A percentile compares a stretch with the other conserved stretches of the same genome.
Evolutionary conservation across 129 eudicot genomes (phyloP).

Genomic region (Smallanthus sonchifolius): DNA sequence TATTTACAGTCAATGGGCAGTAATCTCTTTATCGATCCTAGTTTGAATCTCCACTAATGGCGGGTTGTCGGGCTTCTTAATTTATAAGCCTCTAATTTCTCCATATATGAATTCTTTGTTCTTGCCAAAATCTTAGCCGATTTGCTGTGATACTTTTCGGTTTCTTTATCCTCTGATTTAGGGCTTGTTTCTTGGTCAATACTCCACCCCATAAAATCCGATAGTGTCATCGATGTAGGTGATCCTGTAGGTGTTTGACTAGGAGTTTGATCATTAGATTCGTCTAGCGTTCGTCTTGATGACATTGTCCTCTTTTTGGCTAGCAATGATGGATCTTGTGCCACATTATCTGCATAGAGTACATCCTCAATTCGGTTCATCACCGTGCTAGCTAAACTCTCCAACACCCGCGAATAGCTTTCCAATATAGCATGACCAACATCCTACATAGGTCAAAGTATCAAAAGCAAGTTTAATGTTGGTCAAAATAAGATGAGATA

Average conservation of each 20-base stretch:
- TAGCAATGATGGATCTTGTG: conserved; percentile 52
- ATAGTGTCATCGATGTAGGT: conserved; percentile 49
- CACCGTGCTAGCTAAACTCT: conserved; percentile 75
- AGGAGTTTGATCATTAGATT: conserved; percentile 18
- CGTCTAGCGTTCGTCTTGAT: conserved; percentile 7
- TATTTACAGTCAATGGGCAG: conserved; percentile 16
- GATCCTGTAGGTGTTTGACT: conserved; percentile 29
- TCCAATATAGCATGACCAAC: conserved; percentile 67
- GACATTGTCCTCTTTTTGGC: conserved; percentile 27
- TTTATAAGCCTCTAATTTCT: conserved; percentile 49
- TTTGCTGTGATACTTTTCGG: conserved; percentile 27
- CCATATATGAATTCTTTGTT: conserved; percentile 52
- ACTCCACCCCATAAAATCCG: conserved; percentile 78
- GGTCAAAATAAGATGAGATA: no score
- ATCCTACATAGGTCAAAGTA: conserved; percentile 37
- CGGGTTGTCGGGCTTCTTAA: conserved; percentile 73
- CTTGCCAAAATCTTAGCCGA: conserved; percentile 32
- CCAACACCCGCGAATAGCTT: conserved; percentile 73
- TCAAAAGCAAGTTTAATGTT: not conserved
- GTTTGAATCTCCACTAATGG: conserved; percentile 31
- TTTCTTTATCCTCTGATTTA: conserved; percentile 29
- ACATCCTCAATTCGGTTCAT: conserved; percentile 71
- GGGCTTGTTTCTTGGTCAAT: conserved; percentile 34
- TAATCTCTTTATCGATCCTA: not conserved
- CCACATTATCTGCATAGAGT: conserved; percentile 54